Evolutionary conservation across 2,329 filamentous ascomycete species (phyloP).

Genomic region (Claviceps sorghi): DNA sequence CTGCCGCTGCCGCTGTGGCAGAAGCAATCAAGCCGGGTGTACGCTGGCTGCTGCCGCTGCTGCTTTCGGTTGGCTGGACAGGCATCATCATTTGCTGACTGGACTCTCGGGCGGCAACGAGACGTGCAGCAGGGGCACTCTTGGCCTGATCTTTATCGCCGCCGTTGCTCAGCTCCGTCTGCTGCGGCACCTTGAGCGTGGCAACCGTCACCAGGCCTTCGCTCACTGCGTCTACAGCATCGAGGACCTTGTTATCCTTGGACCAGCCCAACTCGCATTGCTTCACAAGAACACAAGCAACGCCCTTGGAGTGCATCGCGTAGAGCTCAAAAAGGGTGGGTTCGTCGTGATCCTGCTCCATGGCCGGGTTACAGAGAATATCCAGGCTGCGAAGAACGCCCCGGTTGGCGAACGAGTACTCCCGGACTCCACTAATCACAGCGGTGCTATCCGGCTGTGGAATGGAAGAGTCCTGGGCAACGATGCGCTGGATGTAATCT

Average conservation of each 20-base stretch:
- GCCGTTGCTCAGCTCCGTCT: slow-evolving; percentile 18
- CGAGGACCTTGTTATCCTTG: slow-evolving; percentile 73
- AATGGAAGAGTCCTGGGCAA: slow-evolving; percentile 54
- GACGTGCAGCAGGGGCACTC: slow-evolving; percentile 18
- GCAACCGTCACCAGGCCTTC: slow-evolving; percentile 61
- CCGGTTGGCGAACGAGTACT: slow-evolving; percentile 81
- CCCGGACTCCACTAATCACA: slow-evolving; percentile 90
- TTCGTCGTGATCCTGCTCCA: slow-evolving; percentile 49
- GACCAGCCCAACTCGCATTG: slow-evolving; percentile 87
- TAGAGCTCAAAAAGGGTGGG: slow-evolving; percentile 84
- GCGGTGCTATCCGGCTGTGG: slow-evolving; percentile 87
- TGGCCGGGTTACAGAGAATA: slow-evolving; percentile 60
- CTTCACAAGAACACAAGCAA: slow-evolving; percentile 77
- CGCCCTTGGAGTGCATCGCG: slow-evolving; percentile 91
- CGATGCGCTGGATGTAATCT: slow-evolving; percentile 67
- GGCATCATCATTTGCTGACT: slow-evolving; percentile 9
- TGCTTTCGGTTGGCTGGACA: slow-evolving; percentile 6
- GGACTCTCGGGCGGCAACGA: slow-evolving; percentile 16
- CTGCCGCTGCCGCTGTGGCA: neutral
- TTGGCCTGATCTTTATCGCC: slow-evolving; percentile 26
- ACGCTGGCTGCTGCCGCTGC: slow-evolving; percentile 16
- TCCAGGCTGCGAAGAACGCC: slow-evolving; percentile 81
- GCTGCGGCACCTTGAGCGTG: slow-evolving; percentile 45
- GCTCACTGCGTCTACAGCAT: slow-evolving; percentile 60
- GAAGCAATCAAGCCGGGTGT: slow-evolving; percentile 13